Evolutionary conservation across 768 basidiomycete genomes (phyloP), one percentile per base, ranked within the genome.

Genomic region (Hortiboletus campestris): DNA sequence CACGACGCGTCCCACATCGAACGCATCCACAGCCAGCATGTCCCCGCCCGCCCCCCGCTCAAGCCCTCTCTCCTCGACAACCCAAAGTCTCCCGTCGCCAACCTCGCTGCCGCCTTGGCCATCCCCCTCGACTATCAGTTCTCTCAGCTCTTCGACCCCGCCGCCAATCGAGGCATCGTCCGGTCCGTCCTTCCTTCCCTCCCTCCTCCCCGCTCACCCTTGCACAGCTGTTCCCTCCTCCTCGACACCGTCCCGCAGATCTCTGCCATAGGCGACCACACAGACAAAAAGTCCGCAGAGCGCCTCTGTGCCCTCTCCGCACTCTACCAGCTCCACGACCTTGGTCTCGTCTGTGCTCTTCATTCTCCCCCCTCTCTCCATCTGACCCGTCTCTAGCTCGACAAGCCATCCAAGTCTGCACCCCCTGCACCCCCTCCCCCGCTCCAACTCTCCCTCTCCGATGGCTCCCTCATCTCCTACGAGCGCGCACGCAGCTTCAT

Each of bases 401-500:
- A 74, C 54, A 70, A 63, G 40, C 49, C 61, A 19, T n/a, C 72
- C 53, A 70, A 70, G 40, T n/a, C 61, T 2, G 19, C 53, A 2
- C 35, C 44, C 2, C 42, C 44, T 4, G 6, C 14, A 17, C 51
- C 66, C 19, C 12, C 28, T 0, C 53, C 59, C 12, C 25, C 58
- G 0, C 49, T 55, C 2, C 66, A 70, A 16, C 74, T 74, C 32
- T 67, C 62, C 8, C 65, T 94, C 12, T 82, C 85, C 3, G 88
- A 93, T 63, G 84, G 84, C 25, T 78, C 82, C 12, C 63, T 72
- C 20, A 80, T 94, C 58, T 75, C 74, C 8, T 86, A 86, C 48
- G 89, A 91, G 49, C 80, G 80, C 49, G 92, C 93, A 4, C 84
- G 88, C 46, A 84, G 81, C 56, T 98, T 98, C 76, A 94, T 97